Evolutionary conservation across 345 rosid genomes (phyloP).

Genomic region (Brassica nigra): DNA sequence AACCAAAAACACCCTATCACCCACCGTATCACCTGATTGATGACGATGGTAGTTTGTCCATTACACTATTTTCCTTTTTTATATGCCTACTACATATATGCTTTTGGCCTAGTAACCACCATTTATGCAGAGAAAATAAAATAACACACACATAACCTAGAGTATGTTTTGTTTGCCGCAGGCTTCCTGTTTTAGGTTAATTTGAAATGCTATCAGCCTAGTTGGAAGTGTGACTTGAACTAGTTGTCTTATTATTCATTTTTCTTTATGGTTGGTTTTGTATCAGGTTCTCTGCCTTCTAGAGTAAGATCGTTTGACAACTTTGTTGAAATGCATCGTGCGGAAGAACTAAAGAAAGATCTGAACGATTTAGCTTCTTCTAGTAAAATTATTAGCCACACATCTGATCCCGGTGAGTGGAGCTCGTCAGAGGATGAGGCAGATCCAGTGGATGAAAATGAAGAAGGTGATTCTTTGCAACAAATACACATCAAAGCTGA

Average conservation of each 20-base stretch:
- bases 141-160: background rate
- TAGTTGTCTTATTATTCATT: background rate
- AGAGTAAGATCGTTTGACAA: constrained; percentile 56
- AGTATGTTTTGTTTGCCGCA: background rate
- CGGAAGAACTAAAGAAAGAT: constrained; percentile 63
- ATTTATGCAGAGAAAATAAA: background rate
- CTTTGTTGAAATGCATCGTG: constrained; percentile 57
- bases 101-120: background rate
- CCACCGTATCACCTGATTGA: background rate
- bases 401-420: constrained; percentile 59
- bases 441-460: constrained; percentile 73
- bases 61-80: background rate
- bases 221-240: constrained; percentile 12
- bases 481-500: constrained; percentile 24
- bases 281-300: constrained; percentile 66
- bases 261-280: constrained; percentile 1
- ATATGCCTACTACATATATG: background rate
- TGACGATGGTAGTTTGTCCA: background rate
- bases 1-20: background rate
- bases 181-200: background rate
- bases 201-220: constrained; percentile 13
- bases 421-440: constrained; percentile 87
- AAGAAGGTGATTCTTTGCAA: constrained; percentile 54
- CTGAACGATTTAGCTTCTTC: constrained; percentile 78
- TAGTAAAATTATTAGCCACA: constrained; percentile 49